A percentile compares a stretch with the other conserved stretches of the same genome.
These are phyloP conservation scores for Inga leiocalycina DNA, from an alignment of 306 rosid genomes.

Conservation along the genomic window DNA sequence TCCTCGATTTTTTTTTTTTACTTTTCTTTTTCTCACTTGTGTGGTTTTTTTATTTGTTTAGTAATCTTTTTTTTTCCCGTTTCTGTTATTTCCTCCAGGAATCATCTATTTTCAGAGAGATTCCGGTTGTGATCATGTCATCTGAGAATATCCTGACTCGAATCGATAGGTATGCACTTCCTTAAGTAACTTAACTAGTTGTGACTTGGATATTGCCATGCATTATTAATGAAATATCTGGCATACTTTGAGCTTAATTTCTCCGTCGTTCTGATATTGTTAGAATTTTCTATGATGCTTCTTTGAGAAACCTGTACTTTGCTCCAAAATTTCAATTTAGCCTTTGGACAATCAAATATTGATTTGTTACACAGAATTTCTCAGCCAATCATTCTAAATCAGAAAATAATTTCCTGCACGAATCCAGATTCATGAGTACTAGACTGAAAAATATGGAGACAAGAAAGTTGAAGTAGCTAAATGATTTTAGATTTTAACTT, in stretches of 20 bases:
- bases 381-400: too few relatives aligned
- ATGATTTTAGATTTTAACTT: neutral
- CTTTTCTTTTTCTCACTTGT: neutral
- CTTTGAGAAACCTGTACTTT: neutral
- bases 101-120: constrained; percentile 80
- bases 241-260: neutral
- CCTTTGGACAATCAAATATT: neutral
- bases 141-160: constrained; percentile 89
- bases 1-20: too few relatives aligned
- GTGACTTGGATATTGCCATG: neutral
- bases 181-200: neutral
- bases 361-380: neutral
- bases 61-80: neutral
- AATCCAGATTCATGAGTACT: neutral
- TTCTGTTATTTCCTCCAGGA: constrained; percentile 63
- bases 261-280: neutral
- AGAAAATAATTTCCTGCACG: neutral
- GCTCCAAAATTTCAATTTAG: neutral
- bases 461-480: neutral
- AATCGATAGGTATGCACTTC: constrained; percentile 74
- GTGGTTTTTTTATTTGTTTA: constrained; percentile 7
- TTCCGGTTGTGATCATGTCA: constrained; percentile 96
- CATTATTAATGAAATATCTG: neutral
- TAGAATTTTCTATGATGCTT: neutral
- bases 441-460: neutral